A percentile compares a stretch with the other conserved stretches of the same genome.
Evolutionary conservation across 2,329 filamentous ascomycete genomes (phyloP).

Genomic region (Cladophialophora psammophila): DNA sequence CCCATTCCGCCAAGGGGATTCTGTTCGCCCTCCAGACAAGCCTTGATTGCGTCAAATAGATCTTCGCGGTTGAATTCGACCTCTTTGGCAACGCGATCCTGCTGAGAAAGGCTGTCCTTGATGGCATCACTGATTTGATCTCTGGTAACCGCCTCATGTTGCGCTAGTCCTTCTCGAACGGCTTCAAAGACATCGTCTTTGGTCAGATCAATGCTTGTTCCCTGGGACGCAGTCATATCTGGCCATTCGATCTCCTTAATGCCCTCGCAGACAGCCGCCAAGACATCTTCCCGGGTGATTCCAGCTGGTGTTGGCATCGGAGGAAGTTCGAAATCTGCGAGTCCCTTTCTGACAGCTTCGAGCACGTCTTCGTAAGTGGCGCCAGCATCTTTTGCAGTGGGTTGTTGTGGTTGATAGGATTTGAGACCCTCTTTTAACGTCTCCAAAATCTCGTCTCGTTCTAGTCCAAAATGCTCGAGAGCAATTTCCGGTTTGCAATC

Average conservation of each 20-base stretch:
- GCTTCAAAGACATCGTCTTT: slow-evolving; percentile 64
- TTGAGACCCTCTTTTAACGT: slow-evolving; percentile 86
- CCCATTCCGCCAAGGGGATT: slow-evolving; percentile 62
- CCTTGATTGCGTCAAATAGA: slow-evolving; percentile 66
- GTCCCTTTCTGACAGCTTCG: slow-evolving; percentile 81
- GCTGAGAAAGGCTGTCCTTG: slow-evolving; percentile 62
- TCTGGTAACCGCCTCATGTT: slow-evolving; percentile 45
- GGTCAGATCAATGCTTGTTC: slow-evolving; percentile 56
- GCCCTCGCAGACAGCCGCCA: slow-evolving; percentile 83
- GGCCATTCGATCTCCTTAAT: slow-evolving; percentile 84
- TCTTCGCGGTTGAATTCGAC: slow-evolving; percentile 64
- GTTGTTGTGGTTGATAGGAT: slow-evolving; percentile 65
- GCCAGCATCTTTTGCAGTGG: slow-evolving; percentile 55
- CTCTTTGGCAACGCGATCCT: slow-evolving; percentile 61
- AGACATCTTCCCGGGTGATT: slow-evolving; percentile 81
- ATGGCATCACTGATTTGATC: slow-evolving; percentile 64
- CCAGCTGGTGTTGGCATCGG: slow-evolving; percentile 66
- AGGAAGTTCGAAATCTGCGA: slow-evolving; percentile 81
- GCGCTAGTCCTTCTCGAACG: slow-evolving; percentile 65
- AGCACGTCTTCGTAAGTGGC: slow-evolving; percentile 86
- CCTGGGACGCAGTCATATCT: slow-evolving; percentile 30
- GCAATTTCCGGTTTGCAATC: slow-evolving; percentile 93
- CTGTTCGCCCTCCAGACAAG: slow-evolving; percentile 62
- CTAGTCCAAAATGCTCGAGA: slow-evolving; percentile 86
- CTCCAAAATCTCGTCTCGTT: slow-evolving; percentile 86